Conservation (phyloP, 2,329 filamentous ascomycete genomes). For the Penicillium sp. region DNA sequence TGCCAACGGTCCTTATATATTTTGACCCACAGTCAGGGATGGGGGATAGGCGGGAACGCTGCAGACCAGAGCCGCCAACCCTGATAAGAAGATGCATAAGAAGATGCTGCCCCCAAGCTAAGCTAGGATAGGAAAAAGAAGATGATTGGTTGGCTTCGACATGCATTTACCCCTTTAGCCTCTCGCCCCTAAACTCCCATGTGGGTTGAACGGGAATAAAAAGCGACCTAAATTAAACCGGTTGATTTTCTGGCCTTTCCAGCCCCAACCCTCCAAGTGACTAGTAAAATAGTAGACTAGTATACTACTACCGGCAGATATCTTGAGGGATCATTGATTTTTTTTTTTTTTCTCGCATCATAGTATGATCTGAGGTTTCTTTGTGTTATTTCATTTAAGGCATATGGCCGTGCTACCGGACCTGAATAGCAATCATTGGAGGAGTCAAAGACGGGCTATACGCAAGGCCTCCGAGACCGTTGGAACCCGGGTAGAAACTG, state of each 20-base stretch:
- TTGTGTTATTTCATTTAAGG: neutral
- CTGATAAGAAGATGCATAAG: neutral
- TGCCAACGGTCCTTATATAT: neutral
- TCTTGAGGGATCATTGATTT: neutral
- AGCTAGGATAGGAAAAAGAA: neutral
- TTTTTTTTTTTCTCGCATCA: too few relatives aligned
- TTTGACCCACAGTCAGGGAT: neutral
- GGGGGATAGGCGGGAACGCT: neutral
- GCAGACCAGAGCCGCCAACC: constrained; percentile 2
- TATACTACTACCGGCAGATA: neutral
- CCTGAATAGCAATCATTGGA: neutral
- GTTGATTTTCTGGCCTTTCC: neutral
- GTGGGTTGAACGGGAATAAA: neutral
- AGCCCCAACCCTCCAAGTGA: neutral
- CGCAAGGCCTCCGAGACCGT: neutral
- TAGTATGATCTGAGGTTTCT: neutral
- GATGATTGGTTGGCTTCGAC: neutral
- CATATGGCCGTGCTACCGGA: neutral
- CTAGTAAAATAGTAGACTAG: neutral
- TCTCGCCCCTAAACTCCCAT: neutral
- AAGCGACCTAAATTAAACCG: neutral
- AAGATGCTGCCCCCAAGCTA: neutral
- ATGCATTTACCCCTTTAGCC: neutral
- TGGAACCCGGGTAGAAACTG: neutral
- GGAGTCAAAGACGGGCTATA: neutral